Evolutionary conservation across 129 eudicot genomes (phyloP).

Genomic region (Centella asiatica): DNA sequence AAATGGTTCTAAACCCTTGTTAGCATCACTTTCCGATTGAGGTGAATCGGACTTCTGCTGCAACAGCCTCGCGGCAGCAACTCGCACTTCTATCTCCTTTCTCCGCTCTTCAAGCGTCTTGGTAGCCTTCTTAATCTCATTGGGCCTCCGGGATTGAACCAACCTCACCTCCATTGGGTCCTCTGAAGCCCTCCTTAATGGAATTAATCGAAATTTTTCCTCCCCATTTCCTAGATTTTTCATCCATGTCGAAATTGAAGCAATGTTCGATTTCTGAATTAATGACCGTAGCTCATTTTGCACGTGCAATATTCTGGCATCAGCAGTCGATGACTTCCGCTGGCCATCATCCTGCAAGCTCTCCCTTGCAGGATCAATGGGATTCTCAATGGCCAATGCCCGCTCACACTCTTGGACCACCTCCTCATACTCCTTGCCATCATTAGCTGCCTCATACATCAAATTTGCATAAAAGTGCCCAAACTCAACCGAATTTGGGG

Average conservation of each 20-base stretch:
- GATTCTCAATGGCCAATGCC: constrained; percentile 64
- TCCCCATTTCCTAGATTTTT: constrained; percentile 71
- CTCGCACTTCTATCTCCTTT: constrained; percentile 92
- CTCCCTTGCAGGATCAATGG: constrained; percentile 78
- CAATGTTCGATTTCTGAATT: constrained; percentile 66
- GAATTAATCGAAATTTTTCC: constrained; percentile 74
- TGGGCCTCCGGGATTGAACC: constrained; percentile 64
- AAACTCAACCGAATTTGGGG: constrained; percentile 79
- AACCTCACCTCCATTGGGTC: constrained; percentile 82
- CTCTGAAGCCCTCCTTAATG: constrained; percentile 59
- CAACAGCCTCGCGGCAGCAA: constrained; percentile 81
- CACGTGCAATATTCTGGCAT: constrained; percentile 48
- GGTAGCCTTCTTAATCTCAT: constrained; percentile 86
- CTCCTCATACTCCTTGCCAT: constrained; percentile 72
- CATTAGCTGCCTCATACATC: constrained; percentile 69
- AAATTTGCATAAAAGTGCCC: constrained; percentile 80
- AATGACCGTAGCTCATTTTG: constrained; percentile 52
- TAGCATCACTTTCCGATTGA: constrained; percentile 29
- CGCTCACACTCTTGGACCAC: constrained; percentile 78
- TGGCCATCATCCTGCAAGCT: constrained; percentile 61
- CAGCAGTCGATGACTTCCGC: constrained; percentile 36
- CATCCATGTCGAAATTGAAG: constrained; percentile 76
- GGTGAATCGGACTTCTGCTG: constrained; percentile 59
- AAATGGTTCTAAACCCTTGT: constrained; percentile 43
- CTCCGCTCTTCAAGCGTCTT: constrained; percentile 81